phyloP scores from a whole-genome alignment of 2,329 filamentous ascomycete species.

The Monosporascus sp. region DNA sequence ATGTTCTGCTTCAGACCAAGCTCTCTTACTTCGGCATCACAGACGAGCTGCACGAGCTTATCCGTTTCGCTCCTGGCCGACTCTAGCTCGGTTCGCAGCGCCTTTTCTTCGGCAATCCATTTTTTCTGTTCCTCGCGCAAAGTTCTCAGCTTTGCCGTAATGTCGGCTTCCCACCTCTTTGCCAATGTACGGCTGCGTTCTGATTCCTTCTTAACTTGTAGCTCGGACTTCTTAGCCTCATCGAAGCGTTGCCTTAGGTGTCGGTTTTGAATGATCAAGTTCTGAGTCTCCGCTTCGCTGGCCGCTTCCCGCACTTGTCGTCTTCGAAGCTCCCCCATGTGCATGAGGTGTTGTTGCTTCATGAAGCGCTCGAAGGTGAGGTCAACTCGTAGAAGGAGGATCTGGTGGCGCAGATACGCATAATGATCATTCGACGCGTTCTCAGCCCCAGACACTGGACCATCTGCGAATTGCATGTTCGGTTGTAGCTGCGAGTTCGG shows the following conservation, averaged over 20 bases:
- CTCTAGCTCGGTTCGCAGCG: constrained; percentile 53
- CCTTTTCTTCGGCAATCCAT: constrained; percentile 53
- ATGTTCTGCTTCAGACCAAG: constrained; percentile 58
- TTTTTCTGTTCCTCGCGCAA: constrained; percentile 67
- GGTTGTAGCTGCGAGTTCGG: constrained; percentile 24
- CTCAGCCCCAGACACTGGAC: constrained; percentile 20
- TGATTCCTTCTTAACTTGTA: constrained; percentile 65
- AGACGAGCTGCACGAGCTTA: constrained; percentile 60
- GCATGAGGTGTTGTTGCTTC: constrained; percentile 75
- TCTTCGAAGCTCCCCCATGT: constrained; percentile 73
- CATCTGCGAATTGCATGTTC: constrained; percentile 19
- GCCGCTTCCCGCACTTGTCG: constrained; percentile 72
- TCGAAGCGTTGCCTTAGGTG: constrained; percentile 67
- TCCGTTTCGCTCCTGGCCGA: constrained; percentile 55
- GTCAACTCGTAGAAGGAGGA: constrained; percentile 73
- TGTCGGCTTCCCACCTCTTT: constrained; percentile 72
- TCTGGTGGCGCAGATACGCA: constrained; percentile 62
- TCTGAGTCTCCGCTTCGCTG: constrained; percentile 76
- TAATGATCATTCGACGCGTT: constrained; percentile 17
- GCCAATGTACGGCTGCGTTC: constrained; percentile 66
- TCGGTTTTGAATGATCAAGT: constrained; percentile 71
- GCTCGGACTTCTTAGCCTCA: constrained; percentile 65
- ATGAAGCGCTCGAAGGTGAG: constrained; percentile 79
- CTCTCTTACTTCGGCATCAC: constrained; percentile 65
- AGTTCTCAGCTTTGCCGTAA: constrained; percentile 59